Conservation (phyloP, 192 early-diverging fungal species). For the Funneliformis mosseae region DNA sequence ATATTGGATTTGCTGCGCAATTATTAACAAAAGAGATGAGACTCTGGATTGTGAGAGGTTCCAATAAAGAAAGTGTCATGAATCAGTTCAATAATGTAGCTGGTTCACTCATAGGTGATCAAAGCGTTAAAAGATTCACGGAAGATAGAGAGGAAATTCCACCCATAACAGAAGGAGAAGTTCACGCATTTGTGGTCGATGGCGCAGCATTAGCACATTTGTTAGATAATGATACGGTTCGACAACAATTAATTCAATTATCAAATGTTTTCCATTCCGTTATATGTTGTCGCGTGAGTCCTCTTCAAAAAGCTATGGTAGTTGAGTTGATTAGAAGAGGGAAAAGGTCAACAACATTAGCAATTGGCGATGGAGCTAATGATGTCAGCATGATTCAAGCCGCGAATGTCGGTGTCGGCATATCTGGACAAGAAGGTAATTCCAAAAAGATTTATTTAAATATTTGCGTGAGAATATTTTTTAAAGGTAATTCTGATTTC, state of each 20-base stretch:
- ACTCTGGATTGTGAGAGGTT: slow-evolving; percentile 58
- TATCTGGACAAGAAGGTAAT: slow-evolving; percentile 79
- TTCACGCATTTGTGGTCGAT: slow-evolving; percentile 83
- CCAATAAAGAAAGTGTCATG: slow-evolving; percentile 31
- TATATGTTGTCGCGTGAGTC: slow-evolving; percentile 90
- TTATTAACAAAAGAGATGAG: slow-evolving; percentile 71
- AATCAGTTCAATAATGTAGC: slow-evolving; percentile 39
- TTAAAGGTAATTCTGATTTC: not conserved
- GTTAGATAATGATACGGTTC: slow-evolving; percentile 58
- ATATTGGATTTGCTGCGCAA: slow-evolving; percentile 91
- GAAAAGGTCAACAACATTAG: slow-evolving; percentile 65
- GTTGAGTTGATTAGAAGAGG: slow-evolving; percentile 85
- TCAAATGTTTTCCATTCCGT: slow-evolving; percentile 83
- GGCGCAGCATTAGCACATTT: slow-evolving; percentile 57
- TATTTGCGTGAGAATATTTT: slow-evolving; percentile 33
- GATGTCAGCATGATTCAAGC: slow-evolving; percentile 98
- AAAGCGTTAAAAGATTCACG: not conserved
- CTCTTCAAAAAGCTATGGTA: slow-evolving; percentile 95
- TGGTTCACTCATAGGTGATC: slow-evolving; percentile 23
- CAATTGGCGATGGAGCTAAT: slow-evolving; percentile 82
- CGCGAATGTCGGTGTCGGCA: slow-evolving; percentile 83
- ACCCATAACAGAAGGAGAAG: slow-evolving; percentile 4
- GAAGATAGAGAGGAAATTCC: not conserved
- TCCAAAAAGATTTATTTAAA: slow-evolving; percentile 1
- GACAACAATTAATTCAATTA: slow-evolving; percentile 63